Percentiles rank a stretch among this genome's conserved stretches.
These are phyloP conservation scores for Centaurea solstitialis DNA, from an alignment of 129 eudicot species.

Conservation along the genomic window DNA sequence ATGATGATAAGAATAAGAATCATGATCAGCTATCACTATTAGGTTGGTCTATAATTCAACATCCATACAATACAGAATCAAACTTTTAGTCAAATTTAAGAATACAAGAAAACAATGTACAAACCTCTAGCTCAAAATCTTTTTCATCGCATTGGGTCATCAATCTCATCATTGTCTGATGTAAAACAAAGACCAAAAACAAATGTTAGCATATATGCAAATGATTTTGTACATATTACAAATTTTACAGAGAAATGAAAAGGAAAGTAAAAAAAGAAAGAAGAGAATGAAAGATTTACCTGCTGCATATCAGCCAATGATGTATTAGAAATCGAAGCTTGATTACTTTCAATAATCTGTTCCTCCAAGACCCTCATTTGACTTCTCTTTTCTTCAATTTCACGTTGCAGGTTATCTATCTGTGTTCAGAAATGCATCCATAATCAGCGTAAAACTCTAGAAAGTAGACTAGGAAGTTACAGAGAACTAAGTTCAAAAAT, in stretches of 20 bases:
- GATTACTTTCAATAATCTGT: constrained; percentile 73
- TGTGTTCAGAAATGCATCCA: constrained; percentile 25
- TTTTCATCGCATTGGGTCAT: constrained; percentile 83
- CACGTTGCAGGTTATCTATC: constrained; percentile 80
- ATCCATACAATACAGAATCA: not conserved
- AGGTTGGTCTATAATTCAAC: not conserved
- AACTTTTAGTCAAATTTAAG: not conserved
- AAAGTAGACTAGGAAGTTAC: not conserved
- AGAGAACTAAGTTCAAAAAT: too few relatives aligned
- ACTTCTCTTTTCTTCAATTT: constrained; percentile 83
- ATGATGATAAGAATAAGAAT: not conserved
- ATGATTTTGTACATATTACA: not conserved
- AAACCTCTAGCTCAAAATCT: constrained; percentile 93
- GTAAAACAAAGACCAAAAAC: not conserved
- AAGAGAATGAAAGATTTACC: constrained; percentile 36
- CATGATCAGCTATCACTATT: constrained; percentile 6
- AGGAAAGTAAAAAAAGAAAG: not conserved
- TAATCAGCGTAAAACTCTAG: not conserved
- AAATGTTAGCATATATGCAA: not conserved
- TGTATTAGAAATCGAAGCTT: constrained; percentile 85
- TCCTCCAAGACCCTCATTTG: constrained; percentile 90
- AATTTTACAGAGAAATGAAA: not conserved
- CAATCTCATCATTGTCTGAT: constrained; percentile 69
- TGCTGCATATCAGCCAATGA: constrained; percentile 93
- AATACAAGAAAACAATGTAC: constrained; percentile 10